A percentile compares a stretch with the other conserved stretches of the same genome.
Evolutionary conservation across 441 rosid species (phyloP).

Genomic region (Populus trichocarpa): DNA sequence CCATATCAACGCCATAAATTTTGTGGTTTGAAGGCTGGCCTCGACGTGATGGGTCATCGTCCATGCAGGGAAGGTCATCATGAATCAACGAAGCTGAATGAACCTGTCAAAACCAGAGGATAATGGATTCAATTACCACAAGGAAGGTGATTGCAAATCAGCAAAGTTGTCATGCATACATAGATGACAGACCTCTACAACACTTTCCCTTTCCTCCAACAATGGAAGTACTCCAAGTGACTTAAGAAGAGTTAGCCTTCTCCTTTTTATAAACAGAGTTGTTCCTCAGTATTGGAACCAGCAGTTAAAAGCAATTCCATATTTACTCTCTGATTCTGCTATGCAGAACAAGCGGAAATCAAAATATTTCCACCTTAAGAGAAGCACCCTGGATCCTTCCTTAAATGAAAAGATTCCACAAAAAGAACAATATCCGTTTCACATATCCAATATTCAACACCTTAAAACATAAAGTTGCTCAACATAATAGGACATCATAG

Average conservation of each 20-base stretch:
- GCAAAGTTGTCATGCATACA: neutral
- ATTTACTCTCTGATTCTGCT: neutral
- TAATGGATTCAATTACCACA: neutral
- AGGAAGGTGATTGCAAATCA: neutral
- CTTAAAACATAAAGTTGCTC: neutral
- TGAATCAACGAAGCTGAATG: slow-evolving; percentile 93
- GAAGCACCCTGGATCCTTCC: neutral
- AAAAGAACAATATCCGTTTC: neutral
- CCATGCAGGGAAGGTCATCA: slow-evolving; percentile 95
- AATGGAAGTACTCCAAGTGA: neutral
- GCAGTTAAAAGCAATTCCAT: neutral
- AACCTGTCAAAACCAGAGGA: slow-evolving; percentile 40
- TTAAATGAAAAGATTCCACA: neutral
- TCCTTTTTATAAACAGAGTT: neutral
- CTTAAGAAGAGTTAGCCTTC: neutral
- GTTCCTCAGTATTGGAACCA: neutral
- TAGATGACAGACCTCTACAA: neutral
- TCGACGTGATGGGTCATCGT: slow-evolving; percentile 71
- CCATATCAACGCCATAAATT: slow-evolving; percentile 69
- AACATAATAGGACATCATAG: neutral
- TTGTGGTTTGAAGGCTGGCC: slow-evolving; percentile 88
- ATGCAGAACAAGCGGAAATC: neutral
- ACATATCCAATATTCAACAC: neutral
- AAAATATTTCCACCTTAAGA: neutral
- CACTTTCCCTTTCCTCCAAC: neutral